These are phyloP conservation scores for Pholiota conissans DNA, from an alignment of 768 basidiomycete species.

Conservation along the genomic window DNA sequence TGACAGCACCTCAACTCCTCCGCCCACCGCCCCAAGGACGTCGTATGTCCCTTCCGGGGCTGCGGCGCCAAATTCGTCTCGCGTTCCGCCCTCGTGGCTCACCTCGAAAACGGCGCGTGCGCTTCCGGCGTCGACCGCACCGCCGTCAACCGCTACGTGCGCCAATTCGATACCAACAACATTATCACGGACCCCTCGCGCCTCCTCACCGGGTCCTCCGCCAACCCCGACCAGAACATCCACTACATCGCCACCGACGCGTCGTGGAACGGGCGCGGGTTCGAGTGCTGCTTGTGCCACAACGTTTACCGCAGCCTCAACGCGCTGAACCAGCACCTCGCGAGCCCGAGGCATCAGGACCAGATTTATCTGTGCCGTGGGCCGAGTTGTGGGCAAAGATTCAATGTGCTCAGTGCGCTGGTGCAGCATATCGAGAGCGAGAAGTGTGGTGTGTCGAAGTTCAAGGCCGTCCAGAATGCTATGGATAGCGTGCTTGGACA, in stretches of 20 bases:
- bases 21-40: constrained; percentile 40
- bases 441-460: constrained; percentile 53
- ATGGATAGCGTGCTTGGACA: constrained; percentile 22
- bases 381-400: constrained; percentile 39
- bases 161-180: constrained; percentile 41
- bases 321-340: constrained; percentile 61
- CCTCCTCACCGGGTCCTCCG: constrained; percentile 38
- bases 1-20: constrained; percentile 51
- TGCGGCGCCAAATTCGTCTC: constrained; percentile 53
- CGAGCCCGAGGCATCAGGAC: constrained; percentile 58
- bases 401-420: constrained; percentile 55
- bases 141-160: constrained; percentile 42
- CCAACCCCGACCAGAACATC: constrained; percentile 11
- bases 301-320: constrained; percentile 35
- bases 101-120: constrained; percentile 65
- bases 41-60: constrained; percentile 37
- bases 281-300: constrained; percentile 69
- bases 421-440: constrained; percentile 69
- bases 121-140: constrained; percentile 44
- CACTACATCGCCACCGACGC: constrained; percentile 31
- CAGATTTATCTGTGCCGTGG: constrained; percentile 57
- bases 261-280: constrained; percentile 48
- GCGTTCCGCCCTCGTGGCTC: constrained; percentile 53
- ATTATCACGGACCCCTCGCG: constrained; percentile 57
- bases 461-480: constrained; percentile 33